A percentile compares a stretch with the other conserved stretches of the same genome.
Evolutionary conservation across 129 eudicot genomes (phyloP).

Genomic region (Gnaphalium uliginosum): DNA sequence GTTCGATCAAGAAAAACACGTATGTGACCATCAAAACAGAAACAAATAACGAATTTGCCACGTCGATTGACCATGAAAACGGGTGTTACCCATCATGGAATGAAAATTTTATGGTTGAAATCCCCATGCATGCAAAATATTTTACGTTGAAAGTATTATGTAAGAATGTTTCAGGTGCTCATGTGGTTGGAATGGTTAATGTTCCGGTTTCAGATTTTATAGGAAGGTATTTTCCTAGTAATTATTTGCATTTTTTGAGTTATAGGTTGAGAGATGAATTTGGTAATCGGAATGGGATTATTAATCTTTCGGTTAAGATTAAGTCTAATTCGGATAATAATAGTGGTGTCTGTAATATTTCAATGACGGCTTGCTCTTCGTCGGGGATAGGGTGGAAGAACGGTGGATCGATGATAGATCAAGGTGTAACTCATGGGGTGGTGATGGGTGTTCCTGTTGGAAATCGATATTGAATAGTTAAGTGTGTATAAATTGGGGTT

Average conservation of each 20-base stretch:
- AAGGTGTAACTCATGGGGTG: conserved; percentile 25
- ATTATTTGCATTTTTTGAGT: conserved; percentile 67
- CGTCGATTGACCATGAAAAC: conserved; percentile 40
- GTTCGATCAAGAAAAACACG: conserved; percentile 41
- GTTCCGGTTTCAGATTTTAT: conserved; percentile 64
- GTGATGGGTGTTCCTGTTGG: conserved; percentile 48
- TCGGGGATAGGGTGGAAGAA: conserved; percentile 14
- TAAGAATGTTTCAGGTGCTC: conserved; percentile 32
- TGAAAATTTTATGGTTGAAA: conserved; percentile 37
- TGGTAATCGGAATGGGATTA: conserved; percentile 67
- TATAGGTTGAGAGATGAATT: conserved; percentile 52
- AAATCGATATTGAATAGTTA: conserved; percentile 4
- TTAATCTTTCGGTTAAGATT: conserved; percentile 59
- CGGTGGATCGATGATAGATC: conserved; percentile 17
- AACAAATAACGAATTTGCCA: conserved; percentile 9
- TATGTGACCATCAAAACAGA: conserved; percentile 42
- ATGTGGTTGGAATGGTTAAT: conserved; percentile 43
- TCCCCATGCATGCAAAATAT: conserved; percentile 42
- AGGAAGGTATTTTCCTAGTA: conserved; percentile 36
- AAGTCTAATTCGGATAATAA: conserved; percentile 3
- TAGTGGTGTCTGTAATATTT: neutral
- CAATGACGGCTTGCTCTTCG: neutral
- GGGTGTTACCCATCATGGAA: conserved; percentile 62
- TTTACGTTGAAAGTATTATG: conserved; percentile 54
- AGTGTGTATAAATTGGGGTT: too few relatives aligned